Conservation (phyloP, 305 asterid genomes). For the Fraxinus nigra region DNA sequence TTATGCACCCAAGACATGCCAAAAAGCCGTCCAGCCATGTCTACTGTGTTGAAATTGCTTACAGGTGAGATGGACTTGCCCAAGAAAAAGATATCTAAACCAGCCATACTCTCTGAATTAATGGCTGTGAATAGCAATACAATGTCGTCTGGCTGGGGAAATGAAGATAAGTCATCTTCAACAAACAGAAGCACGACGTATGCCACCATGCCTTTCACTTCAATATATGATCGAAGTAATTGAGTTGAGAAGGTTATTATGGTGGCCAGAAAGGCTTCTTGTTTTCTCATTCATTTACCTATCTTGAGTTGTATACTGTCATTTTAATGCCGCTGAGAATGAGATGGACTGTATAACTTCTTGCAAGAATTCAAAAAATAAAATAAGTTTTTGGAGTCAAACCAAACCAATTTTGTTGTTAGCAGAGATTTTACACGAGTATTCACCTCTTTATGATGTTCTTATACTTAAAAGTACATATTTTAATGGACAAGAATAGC, state of each 20-base stretch:
- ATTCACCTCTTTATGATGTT: neutral
- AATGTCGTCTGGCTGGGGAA: slow-evolving; percentile 33
- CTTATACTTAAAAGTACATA: neutral
- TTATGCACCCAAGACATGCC: slow-evolving; percentile 71
- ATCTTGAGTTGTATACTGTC: neutral
- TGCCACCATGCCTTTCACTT: slow-evolving; percentile 59
- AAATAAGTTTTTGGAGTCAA: neutral
- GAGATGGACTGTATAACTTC: neutral
- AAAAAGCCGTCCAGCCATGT: slow-evolving; percentile 63
- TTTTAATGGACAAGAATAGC: neutral
- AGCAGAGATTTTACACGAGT: neutral
- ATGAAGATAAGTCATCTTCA: slow-evolving; percentile 34
- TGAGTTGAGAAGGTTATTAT: slow-evolving; percentile 25
- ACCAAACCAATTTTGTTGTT: neutral
- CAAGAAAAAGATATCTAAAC: slow-evolving; percentile 44
- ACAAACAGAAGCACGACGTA: slow-evolving; percentile 34
- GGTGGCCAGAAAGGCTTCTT: neutral
- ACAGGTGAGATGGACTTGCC: slow-evolving; percentile 56
- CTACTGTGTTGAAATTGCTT: slow-evolving; percentile 54
- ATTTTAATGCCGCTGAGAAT: neutral
- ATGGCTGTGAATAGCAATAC: slow-evolving; percentile 30
- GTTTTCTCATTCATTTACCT: neutral
- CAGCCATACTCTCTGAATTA: slow-evolving; percentile 46
- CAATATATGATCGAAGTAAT: slow-evolving; percentile 55
- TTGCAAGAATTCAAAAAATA: neutral